A percentile compares a stretch with the other conserved stretches of the same genome.
Conservation (phyloP, 2,329 filamentous ascomycete species). For the Aspergillus pseudonomiae region DNA sequence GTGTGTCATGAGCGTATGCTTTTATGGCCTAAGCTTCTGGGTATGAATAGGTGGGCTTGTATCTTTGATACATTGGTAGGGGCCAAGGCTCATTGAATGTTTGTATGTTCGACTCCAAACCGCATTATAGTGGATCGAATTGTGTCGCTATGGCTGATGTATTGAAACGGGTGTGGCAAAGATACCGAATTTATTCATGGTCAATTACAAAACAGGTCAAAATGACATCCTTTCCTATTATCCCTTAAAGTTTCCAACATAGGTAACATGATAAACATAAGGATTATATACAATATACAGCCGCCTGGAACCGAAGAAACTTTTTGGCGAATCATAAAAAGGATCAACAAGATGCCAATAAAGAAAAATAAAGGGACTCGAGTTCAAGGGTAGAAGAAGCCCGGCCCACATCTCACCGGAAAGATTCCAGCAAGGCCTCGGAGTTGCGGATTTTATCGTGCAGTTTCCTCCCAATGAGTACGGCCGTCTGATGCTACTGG, state of each 20-base stretch:
- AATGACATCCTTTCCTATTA: constrained; percentile 7
- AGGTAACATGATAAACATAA: constrained; percentile 15
- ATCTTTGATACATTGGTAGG: too few relatives aligned
- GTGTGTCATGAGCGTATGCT: too few relatives aligned
- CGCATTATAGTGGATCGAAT: too few relatives aligned
- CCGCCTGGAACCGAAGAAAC: constrained; percentile 17
- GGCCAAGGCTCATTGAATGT: too few relatives aligned
- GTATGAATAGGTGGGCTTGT: too few relatives aligned
- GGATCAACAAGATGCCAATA: constrained; percentile 17
- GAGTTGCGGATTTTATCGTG: not conserved
- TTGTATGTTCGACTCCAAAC: too few relatives aligned
- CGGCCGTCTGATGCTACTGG: constrained; percentile 7
- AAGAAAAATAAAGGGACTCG: constrained; percentile 5
- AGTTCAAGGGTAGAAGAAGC: not conserved
- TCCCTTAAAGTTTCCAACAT: constrained; percentile 17
- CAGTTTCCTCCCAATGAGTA: not conserved
- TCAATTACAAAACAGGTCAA: not conserved
- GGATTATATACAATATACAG: constrained; percentile 24
- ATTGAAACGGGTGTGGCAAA: too few relatives aligned
- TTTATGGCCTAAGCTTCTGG: too few relatives aligned
- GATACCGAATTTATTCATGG: too few relatives aligned
- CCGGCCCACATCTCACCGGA: not conserved
- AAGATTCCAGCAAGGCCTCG: not conserved
- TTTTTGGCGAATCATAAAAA: constrained; percentile 18
- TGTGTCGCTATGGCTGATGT: too few relatives aligned